Conservation (phyloP, 768 basidiomycete genomes). For the Leccinum incarnatum region DNA sequence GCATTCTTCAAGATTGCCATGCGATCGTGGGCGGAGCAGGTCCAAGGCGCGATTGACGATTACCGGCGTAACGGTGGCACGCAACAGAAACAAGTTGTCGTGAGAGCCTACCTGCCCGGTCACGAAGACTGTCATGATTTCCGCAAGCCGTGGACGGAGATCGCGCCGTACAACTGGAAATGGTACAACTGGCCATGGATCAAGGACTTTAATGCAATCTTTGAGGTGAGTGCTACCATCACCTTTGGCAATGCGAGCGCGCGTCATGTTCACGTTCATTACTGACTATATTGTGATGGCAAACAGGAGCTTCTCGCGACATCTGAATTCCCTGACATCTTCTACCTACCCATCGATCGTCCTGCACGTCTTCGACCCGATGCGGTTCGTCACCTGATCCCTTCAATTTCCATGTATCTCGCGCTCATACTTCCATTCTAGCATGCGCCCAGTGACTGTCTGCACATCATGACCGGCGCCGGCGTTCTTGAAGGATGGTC, state of each 20-base stretch:
- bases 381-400: slow-evolving; percentile 42
- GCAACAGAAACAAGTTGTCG: slow-evolving; percentile 44
- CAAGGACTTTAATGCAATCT: slow-evolving; percentile 51
- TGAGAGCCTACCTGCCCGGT: slow-evolving; percentile 61
- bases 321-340: slow-evolving; percentile 50
- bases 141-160: slow-evolving; percentile 44
- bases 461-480: slow-evolving; percentile 45
- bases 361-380: slow-evolving; percentile 64
- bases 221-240: slow-evolving; percentile 45
- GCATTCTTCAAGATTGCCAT: slow-evolving; percentile 59
- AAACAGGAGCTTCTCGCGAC: slow-evolving; percentile 41
- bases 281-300: slow-evolving; percentile 5
- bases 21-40: slow-evolving; percentile 49
- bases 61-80: slow-evolving; percentile 30
- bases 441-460: slow-evolving; percentile 45
- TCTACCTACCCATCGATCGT: slow-evolving; percentile 58
- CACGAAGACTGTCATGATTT: slow-evolving; percentile 62
- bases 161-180: slow-evolving; percentile 42
- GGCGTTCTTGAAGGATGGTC: slow-evolving; percentile 53
- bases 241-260: background rate
- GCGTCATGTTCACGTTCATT: background rate
- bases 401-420: background rate
- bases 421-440: slow-evolving; percentile 15
- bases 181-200: slow-evolving; percentile 72
- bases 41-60: slow-evolving; percentile 44